phyloP scores from a whole-genome alignment of 179 eudicot genomes.

The Heliamphora pulchella region DNA sequence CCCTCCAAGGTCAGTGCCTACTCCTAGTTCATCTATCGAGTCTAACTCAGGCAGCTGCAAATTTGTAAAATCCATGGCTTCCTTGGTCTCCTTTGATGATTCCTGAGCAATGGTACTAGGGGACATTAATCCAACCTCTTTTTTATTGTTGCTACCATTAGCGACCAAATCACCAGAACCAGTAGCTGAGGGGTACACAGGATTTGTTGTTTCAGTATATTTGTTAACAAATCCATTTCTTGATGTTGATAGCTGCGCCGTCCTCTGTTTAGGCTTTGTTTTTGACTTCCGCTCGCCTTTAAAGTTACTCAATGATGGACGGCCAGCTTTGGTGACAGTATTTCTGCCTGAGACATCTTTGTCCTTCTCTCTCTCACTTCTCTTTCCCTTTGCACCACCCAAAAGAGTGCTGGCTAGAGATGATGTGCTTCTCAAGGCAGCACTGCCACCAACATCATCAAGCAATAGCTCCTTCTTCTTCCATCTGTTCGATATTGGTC shows the following conservation, averaged over 20 bases:
- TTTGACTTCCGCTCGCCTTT: slow-evolving; percentile 72
- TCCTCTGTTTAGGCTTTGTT: slow-evolving; percentile 83
- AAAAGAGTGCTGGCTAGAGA: slow-evolving; percentile 36
- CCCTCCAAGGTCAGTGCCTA: slow-evolving; percentile 46
- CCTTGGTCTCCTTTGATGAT: slow-evolving; percentile 41
- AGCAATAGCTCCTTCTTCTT: slow-evolving; percentile 78
- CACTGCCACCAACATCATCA: slow-evolving; percentile 57
- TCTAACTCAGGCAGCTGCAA: slow-evolving; percentile 55
- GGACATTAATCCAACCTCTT: slow-evolving; percentile 37
- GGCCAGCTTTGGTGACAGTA: slow-evolving; percentile 39
- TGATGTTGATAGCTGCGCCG: slow-evolving; percentile 50
- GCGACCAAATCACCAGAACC: slow-evolving; percentile 27
- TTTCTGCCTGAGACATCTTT: slow-evolving; percentile 26
- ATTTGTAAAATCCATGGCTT: slow-evolving; percentile 35
- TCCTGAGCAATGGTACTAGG: slow-evolving; percentile 32
- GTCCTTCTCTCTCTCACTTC: slow-evolving; percentile 66
- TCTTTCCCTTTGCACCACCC: slow-evolving; percentile 80
- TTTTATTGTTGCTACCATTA: slow-evolving; percentile 31
- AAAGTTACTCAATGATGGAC: slow-evolving; percentile 42
- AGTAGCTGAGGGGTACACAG: slow-evolving; percentile 32
- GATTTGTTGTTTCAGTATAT: slow-evolving; percentile 27
- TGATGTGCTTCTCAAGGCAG: slow-evolving; percentile 40
- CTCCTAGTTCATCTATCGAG: slow-evolving; percentile 53
- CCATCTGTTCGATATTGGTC: slow-evolving; percentile 63
- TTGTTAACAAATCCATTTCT: slow-evolving; percentile 25